These are phyloP conservation scores for Hura crepitans DNA, from an alignment of 441 rosid species.

Conservation along the genomic window DNA sequence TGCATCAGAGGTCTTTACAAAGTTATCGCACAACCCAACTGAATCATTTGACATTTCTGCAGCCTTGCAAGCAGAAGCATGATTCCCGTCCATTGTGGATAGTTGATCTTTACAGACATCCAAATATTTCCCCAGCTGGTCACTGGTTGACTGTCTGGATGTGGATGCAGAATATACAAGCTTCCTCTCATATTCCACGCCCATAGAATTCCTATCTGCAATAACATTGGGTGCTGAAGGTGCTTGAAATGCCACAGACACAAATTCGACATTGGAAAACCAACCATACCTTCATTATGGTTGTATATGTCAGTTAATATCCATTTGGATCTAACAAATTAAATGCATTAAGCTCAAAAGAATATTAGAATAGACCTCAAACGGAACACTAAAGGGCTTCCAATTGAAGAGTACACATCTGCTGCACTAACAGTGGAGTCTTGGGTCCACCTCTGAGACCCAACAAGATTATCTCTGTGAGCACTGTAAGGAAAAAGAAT, in stretches of 20 bases:
- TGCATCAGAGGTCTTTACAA: slow-evolving; percentile 28
- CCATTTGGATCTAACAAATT: slow-evolving; percentile 15
- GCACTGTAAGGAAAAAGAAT: slow-evolving; percentile 72
- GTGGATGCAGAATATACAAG: slow-evolving; percentile 31
- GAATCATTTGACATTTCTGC: slow-evolving; percentile 25
- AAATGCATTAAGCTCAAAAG: slow-evolving; percentile 20
- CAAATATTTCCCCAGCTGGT: slow-evolving; percentile 33
- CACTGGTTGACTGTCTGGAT: slow-evolving; percentile 33
- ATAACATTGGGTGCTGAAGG: slow-evolving; percentile 32
- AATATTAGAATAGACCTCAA: slow-evolving; percentile 56
- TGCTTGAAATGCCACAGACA: slow-evolving; percentile 35
- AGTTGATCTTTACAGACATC: slow-evolving; percentile 31
- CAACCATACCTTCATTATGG: slow-evolving; percentile 85
- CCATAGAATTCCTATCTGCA: slow-evolving; percentile 37
- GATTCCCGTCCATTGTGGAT: slow-evolving; percentile 30
- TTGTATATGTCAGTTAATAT: slow-evolving; percentile 17
- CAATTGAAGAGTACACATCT: slow-evolving; percentile 58
- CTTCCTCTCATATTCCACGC: slow-evolving; percentile 37
- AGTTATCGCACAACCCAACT: slow-evolving; percentile 23
- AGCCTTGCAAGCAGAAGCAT: slow-evolving; percentile 24
- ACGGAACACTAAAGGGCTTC: slow-evolving; percentile 77
- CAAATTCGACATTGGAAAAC: slow-evolving; percentile 51
- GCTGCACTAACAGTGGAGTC: slow-evolving; percentile 53
- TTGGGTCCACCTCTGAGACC: slow-evolving; percentile 70
- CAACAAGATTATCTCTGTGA: slow-evolving; percentile 53